Percentiles rank a stretch among this genome's conserved stretches.
Conservation (phyloP, 1,139 yeast species). For the Suhomyces terraborum region DNA sequence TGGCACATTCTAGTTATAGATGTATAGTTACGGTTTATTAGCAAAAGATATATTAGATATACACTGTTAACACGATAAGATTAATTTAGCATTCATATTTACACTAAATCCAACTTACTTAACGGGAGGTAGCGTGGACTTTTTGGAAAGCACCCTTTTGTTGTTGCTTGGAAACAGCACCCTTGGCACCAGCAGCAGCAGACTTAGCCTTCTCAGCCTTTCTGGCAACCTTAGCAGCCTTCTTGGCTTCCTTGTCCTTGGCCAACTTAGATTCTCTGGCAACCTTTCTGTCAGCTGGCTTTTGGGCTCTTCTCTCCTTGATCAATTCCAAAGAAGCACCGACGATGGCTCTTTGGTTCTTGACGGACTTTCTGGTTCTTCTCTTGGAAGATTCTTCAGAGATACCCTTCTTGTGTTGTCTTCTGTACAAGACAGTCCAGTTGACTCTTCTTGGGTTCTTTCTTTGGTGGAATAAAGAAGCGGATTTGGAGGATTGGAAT, state of each 20-base stretch:
- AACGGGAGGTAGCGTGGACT: constrained; percentile 96
- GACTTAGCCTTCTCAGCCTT: constrained; percentile 90
- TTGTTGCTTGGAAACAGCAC: constrained; percentile 77
- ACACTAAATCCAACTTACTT: constrained; percentile 34
- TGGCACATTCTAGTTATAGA: too few relatives aligned
- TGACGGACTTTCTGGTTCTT: constrained; percentile 96
- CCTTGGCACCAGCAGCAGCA: constrained; percentile 68
- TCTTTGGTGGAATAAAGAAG: constrained; percentile 98
- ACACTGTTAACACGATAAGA: constrained; percentile 24
- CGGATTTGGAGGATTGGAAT: constrained; percentile 97
- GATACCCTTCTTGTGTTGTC: constrained; percentile 99
- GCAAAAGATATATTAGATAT: constrained; percentile 18
- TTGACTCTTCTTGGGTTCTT: constrained; percentile 99
- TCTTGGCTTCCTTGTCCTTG: constrained; percentile 94
- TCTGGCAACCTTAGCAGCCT: constrained; percentile 91
- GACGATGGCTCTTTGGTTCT: constrained; percentile 98
- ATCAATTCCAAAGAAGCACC: constrained; percentile 99
- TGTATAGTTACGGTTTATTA: constrained; percentile 1
- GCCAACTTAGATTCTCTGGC: constrained; percentile 90
- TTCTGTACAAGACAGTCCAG: constrained; percentile 99
- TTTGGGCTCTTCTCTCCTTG: constrained; percentile 94
- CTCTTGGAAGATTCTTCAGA: constrained; percentile 97
- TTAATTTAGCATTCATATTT: constrained; percentile 17
- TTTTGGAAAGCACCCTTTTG: constrained; percentile 95
- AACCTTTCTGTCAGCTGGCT: constrained; percentile 98